Percentiles rank a stretch among this genome's conserved stretches.
Conservation (phyloP, 352 stramenopile genomes). For the Pseudoperonospora humuli region DNA sequence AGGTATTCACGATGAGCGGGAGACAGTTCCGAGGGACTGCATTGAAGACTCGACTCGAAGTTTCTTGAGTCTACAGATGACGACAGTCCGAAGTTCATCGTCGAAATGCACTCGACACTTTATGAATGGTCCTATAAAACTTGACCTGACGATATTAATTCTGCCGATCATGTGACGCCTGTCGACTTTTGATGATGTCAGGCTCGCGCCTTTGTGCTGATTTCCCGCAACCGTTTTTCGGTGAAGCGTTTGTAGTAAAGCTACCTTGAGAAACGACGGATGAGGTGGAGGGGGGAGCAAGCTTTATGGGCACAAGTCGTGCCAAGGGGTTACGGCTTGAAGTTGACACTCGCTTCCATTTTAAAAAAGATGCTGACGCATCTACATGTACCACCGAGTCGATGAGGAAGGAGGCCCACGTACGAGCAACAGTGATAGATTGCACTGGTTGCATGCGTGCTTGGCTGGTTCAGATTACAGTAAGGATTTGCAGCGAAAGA, state of each 20-base stretch:
- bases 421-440: no score
- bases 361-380: no score
- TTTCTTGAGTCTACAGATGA: no score
- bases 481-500: constrained; percentile 1
- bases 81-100: neutral
- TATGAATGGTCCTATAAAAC: no score
- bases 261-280: neutral
- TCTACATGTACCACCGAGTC: no score
- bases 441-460: no score
- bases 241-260: constrained; percentile 6
- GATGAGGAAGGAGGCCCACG: no score
- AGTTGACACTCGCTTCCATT: no score
- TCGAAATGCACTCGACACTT: constrained; percentile 3
- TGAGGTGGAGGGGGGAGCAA: neutral
- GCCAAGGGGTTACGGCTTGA: neutral
- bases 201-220: constrained; percentile 4
- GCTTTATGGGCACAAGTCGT: neutral
- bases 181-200: constrained; percentile 16
- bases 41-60: neutral
- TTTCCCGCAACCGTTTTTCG: constrained; percentile 4
- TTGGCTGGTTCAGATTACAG: constrained; percentile 4
- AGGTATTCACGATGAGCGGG: neutral
- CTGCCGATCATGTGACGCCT: constrained; percentile 5
- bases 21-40: constrained; percentile 13
- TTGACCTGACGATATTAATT: no score